Evolutionary conservation across 2,329 filamentous ascomycete species (phyloP).

Genomic region (Trichoderma semiorbis): DNA sequence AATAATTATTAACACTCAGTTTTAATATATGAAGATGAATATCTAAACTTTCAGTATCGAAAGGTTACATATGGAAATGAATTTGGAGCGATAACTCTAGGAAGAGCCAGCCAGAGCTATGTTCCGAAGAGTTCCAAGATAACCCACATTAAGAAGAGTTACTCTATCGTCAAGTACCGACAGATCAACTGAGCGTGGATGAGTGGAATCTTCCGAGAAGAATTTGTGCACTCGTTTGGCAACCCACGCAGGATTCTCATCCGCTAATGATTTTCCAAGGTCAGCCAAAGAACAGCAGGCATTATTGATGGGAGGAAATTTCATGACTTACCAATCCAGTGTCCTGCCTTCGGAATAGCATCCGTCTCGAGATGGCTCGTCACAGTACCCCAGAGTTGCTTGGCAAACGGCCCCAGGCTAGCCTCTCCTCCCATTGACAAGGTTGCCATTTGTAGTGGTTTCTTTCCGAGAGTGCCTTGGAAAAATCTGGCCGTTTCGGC

Average conservation of each 20-base stretch:
- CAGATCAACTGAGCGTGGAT: not conserved
- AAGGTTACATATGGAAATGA: not conserved
- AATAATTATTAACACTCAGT: not conserved
- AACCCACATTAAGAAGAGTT: not conserved
- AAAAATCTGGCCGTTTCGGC: slow-evolving; percentile 37
- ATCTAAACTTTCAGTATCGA: not conserved
- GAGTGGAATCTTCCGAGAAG: not conserved
- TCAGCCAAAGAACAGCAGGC: not conserved
- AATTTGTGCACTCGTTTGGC: not conserved
- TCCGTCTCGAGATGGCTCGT: not conserved
- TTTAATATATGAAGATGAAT: not conserved
- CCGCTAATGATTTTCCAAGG: not conserved
- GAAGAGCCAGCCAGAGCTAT: not conserved
- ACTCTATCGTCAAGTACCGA: not conserved
- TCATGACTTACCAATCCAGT: not conserved
- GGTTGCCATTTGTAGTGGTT: slow-evolving; percentile 19
- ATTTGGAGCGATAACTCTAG: not conserved
- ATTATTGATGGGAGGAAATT: too few species aligned
- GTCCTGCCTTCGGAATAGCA: not conserved
- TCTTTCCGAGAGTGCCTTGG: slow-evolving; percentile 26
- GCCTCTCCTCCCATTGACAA: slow-evolving; percentile 29
- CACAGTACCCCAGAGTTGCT: not conserved
- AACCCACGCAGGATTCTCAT: not conserved
- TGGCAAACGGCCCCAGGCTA: slow-evolving; percentile 22
- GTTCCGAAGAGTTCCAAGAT: not conserved